A percentile compares a stretch with the other conserved stretches of the same genome.
Conservation (phyloP, 495 filamentous ascomycete species). For the Amphirosellinia nigrospora region DNA sequence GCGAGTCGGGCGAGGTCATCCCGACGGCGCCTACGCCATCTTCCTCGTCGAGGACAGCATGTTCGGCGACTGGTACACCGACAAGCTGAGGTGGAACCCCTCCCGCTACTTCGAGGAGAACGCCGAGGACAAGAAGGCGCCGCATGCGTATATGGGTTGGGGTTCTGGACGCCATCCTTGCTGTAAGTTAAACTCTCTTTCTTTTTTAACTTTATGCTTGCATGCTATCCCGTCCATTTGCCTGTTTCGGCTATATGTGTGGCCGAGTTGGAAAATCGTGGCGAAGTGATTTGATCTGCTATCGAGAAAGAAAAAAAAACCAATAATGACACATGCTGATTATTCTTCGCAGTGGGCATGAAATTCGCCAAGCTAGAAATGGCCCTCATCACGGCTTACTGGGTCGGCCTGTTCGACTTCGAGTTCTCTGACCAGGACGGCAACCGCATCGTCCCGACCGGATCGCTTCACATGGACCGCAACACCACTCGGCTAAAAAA, state of each 20-base stretch:
- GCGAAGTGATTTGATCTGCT: not conserved
- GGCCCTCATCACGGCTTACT: constrained; percentile 50
- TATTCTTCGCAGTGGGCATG: constrained; percentile 37
- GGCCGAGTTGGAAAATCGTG: not conserved
- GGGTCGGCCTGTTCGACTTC: constrained; percentile 44
- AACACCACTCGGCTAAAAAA: constrained; percentile 27
- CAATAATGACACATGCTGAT: not conserved
- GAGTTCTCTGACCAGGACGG: constrained; percentile 34
- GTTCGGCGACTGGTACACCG: constrained; percentile 48
- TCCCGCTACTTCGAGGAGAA: constrained; percentile 47
- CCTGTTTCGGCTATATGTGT: not conserved
- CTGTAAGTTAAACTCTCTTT: constrained; percentile 19
- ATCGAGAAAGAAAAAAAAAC: not conserved
- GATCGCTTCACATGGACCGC: constrained; percentile 21
- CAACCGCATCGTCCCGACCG: constrained; percentile 18
- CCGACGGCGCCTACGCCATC: constrained; percentile 45
- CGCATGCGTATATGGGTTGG: constrained; percentile 51
- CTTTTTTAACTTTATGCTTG: not conserved
- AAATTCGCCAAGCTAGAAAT: constrained; percentile 57
- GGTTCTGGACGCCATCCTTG: constrained; percentile 54
- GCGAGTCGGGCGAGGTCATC: constrained; percentile 48
- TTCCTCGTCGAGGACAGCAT: constrained; percentile 47
- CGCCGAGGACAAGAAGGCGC: constrained; percentile 51
- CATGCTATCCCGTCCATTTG: too few species aligned
- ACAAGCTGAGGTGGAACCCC: constrained; percentile 53